A percentile compares a stretch with the other conserved stretches of the same genome.
Conservation (phyloP, 1,139 yeast genomes). For the Kodamaea plutei region DNA sequence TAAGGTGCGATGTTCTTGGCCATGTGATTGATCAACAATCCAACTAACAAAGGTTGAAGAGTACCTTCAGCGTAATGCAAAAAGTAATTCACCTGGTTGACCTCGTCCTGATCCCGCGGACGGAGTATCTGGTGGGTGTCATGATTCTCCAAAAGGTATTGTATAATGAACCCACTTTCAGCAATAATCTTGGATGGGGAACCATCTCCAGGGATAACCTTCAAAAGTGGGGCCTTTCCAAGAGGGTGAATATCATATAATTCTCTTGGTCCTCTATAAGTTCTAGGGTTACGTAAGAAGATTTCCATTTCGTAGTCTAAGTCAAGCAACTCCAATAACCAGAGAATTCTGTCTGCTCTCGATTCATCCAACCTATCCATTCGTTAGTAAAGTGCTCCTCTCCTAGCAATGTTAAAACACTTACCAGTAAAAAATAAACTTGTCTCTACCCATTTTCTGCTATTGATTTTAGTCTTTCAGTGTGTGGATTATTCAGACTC, state of each 20-base stretch:
- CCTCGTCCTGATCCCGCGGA: conserved; percentile 29
- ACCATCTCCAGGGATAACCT: conserved; percentile 45
- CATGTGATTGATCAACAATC: conserved; percentile 38
- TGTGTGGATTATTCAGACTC: neutral
- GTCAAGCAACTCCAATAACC: conserved; percentile 52
- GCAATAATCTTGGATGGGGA: conserved; percentile 30
- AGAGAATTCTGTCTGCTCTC: conserved; percentile 49
- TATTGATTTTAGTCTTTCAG: neutral
- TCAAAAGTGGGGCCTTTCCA: conserved; percentile 55
- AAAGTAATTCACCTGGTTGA: conserved; percentile 44
- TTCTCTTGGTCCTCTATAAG: conserved; percentile 43
- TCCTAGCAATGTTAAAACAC: conserved; percentile 10
- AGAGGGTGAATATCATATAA: conserved; percentile 51
- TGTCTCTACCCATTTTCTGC: conserved; percentile 17
- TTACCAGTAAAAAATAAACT: conserved; percentile 30
- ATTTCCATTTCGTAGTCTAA: conserved; percentile 49
- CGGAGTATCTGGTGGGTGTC: conserved; percentile 34
- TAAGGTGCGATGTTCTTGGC: conserved; percentile 44
- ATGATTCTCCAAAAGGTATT: conserved; percentile 37
- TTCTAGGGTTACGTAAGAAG: conserved; percentile 44
- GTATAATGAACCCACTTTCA: conserved; percentile 48
- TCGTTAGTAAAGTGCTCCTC: conserved; percentile 9
- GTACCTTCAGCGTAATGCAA: conserved; percentile 58
- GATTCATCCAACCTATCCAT: conserved; percentile 44
- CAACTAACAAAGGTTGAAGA: conserved; percentile 42